Evolutionary conservation across 2,329 filamentous ascomycete genomes (phyloP).

Genomic region (Neofusicoccum kwambonambiense): DNA sequence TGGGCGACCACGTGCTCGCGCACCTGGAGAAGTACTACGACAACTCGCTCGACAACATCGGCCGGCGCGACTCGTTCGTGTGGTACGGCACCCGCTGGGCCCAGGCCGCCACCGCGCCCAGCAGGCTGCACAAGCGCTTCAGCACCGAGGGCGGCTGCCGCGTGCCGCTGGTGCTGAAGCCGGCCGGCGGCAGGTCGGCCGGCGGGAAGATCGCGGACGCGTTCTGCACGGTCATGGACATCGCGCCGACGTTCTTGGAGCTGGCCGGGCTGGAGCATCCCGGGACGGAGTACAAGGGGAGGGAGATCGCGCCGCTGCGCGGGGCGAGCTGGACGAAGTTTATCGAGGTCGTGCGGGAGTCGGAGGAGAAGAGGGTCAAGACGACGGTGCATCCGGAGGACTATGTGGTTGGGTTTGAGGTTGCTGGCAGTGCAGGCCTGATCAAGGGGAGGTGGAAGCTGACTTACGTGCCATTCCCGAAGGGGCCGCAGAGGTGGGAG

Average conservation of each 20-base stretch:
- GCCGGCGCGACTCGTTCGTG: constrained; percentile 56
- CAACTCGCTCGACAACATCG: constrained; percentile 59
- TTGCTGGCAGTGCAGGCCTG: constrained; percentile 1
- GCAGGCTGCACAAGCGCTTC: constrained; percentile 47
- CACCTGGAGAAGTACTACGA: constrained; percentile 58
- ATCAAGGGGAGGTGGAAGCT: constrained; percentile 9
- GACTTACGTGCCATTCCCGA: constrained; percentile 12
- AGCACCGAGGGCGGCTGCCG: constrained; percentile 52
- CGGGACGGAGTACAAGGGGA: constrained; percentile 51
- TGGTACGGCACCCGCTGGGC: constrained; percentile 62
- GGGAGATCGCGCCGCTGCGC: constrained; percentile 23
- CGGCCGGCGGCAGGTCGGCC: constrained; percentile 27
- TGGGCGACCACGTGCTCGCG: constrained; percentile 54
- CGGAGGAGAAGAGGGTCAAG: neutral
- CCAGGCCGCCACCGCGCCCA: constrained; percentile 53
- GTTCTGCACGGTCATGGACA: constrained; percentile 49
- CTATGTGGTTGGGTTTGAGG: constrained; percentile 12
- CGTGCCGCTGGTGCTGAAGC: constrained; percentile 51
- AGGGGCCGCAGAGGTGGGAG: constrained; percentile 15
- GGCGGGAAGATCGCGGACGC: constrained; percentile 44
- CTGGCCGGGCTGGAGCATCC: constrained; percentile 53
- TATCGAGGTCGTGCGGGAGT: neutral
- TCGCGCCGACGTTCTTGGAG: constrained; percentile 45
- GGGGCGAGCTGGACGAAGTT: constrained; percentile 16
- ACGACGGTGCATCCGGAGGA: neutral